Percentiles rank a stretch among this genome's conserved stretches.
Conservation (phyloP, 495 filamentous ascomycete genomes). For the Evernia prunastri region DNA sequence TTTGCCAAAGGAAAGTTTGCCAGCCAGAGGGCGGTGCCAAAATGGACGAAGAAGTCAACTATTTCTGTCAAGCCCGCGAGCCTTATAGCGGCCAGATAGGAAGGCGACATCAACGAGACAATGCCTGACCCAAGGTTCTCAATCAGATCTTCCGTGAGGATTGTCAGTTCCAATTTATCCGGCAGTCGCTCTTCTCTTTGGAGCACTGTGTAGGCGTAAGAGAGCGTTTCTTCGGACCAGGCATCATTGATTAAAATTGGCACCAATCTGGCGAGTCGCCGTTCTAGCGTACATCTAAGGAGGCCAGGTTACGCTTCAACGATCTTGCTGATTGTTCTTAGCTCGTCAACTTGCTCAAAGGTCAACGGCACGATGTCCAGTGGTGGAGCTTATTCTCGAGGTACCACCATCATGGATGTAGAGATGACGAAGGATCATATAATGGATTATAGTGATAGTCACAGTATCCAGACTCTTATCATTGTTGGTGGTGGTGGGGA, state of each 20-base stretch:
- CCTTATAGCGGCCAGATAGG: not conserved
- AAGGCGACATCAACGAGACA: not conserved
- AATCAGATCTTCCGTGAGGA: not conserved
- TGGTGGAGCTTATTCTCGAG: not conserved
- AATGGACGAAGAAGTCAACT: not conserved
- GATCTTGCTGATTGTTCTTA: not conserved
- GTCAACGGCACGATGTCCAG: not conserved
- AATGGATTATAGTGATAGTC: no score
- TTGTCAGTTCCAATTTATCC: no score
- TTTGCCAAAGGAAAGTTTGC: not conserved
- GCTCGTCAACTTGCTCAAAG: constrained; percentile 4
- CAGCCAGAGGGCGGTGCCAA: not conserved
- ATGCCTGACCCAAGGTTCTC: not conserved
- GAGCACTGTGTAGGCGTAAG: no score
- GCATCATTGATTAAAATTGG: not conserved
- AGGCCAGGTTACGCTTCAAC: not conserved
- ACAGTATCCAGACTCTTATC: no score
- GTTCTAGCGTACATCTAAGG: not conserved
- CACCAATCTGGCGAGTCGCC: not conserved
- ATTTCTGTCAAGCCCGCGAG: not conserved
- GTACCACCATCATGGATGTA: no score
- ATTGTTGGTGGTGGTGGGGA: no score
- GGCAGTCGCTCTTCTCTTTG: no score
- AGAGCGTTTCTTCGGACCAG: no score
- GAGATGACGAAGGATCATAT: no score